Base-by-base conservation (phyloP, 2,329 filamentous ascomycete genomes). In the Nemania serpens region DNA sequence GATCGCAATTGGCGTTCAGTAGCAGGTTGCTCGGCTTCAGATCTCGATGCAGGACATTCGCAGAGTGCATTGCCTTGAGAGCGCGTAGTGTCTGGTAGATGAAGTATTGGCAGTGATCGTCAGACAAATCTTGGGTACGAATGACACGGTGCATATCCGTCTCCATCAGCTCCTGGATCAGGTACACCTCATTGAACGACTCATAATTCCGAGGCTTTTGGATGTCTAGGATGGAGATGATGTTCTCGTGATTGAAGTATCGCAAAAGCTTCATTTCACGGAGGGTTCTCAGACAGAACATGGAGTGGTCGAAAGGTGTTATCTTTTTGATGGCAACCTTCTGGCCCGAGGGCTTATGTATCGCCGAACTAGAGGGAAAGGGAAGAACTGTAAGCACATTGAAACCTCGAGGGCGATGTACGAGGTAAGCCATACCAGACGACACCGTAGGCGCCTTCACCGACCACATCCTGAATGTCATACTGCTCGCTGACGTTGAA, bases 271-370 rank as follows among this genome's bases (percentile, higher is more conserved):
- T 99, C 95, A 99, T 99, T 81, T 99, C 95, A 77, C 95, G 93
- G 68, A 99, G 83, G 1, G 95, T 99, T 76, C 95, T 86, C 72
- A 99, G 81, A 77, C 94, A 97, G 84, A 97, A 97, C 93, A 97
- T 97, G 75, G 93, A 97, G 77, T 98, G 95, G 74, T 99, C 95
- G 78, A 99, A 99, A 5, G 95, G 95, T 0, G 93, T 98, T 73
- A 99, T 99, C 86, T 99, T 99, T 85, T 99, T 99, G 84, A 99
- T 99, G 63, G 95, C 95, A 62, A 99, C 95, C 80, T 98, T 98
- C 79, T 99, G 95, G 65, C 93, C 89, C 0, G 95, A 98, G 20
- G 95, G 95, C 81, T 98, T 98, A 83, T 99, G 95, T 69, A 98
- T 88, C 59, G 95, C 95, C 63, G 95, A 99, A 81, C 93, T 97